phyloP scores from a whole-genome alignment of 345 rosid genomes.

The Populus tremula region DNA sequence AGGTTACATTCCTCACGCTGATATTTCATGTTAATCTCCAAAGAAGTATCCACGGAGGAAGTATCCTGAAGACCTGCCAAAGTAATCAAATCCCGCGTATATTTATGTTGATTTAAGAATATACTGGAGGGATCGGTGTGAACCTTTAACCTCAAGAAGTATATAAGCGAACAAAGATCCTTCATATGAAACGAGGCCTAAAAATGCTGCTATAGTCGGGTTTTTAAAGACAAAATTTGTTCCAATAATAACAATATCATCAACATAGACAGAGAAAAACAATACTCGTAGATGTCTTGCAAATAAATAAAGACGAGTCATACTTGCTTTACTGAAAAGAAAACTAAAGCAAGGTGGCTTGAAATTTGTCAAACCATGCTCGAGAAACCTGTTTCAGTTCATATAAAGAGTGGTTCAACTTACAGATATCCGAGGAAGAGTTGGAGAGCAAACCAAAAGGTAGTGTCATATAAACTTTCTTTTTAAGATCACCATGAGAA shows the following conservation, averaged over 20 bases:
- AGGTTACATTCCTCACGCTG: too few species aligned
- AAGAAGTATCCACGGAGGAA: too few species aligned
- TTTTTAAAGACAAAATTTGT: not conserved
- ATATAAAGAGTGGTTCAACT: not conserved
- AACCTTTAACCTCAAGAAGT: too few species aligned
- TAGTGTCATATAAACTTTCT: not conserved
- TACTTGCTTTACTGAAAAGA: not conserved
- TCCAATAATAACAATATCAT: not conserved
- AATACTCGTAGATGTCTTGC: not conserved
- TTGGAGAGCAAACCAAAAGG: not conserved
- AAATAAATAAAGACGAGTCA: not conserved
- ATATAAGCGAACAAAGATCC: too few species aligned
- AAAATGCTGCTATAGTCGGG: not conserved
- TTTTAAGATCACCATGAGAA: not conserved
- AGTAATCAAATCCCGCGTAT: too few species aligned
- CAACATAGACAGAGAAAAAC: not conserved
- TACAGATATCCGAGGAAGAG: not conserved
- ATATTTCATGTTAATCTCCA: too few species aligned
- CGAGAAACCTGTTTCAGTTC: not conserved
- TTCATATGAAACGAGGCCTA: not conserved
- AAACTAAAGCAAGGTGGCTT: not conserved
- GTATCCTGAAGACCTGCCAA: too few species aligned
- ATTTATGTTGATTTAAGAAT: too few species aligned
- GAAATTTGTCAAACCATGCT: not conserved
- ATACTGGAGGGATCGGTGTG: too few species aligned